Conservation (phyloP, 2,329 filamentous ascomycete species). For the Tolypocladium sp. region DNA sequence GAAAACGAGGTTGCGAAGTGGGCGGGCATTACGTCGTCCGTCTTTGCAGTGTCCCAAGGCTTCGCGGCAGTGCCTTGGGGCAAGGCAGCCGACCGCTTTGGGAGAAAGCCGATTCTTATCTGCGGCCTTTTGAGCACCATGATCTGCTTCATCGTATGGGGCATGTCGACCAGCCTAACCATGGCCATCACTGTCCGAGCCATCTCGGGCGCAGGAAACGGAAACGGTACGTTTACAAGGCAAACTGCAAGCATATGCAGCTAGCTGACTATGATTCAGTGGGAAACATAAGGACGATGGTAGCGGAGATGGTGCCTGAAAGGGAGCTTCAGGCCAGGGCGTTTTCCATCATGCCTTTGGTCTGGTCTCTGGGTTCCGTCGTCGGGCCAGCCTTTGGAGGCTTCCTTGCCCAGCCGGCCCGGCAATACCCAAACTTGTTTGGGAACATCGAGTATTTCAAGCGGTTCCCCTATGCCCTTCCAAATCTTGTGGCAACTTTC, state of each 20-base stretch:
- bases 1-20: conserved; percentile 68
- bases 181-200: conserved; percentile 75
- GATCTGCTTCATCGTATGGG: conserved; percentile 72
- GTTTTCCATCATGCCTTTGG: conserved; percentile 88
- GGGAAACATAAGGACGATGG: conserved; percentile 86
- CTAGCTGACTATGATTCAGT: conserved; percentile 31
- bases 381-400: conserved; percentile 85
- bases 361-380: conserved; percentile 79
- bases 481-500: conserved; percentile 67
- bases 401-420: conserved; percentile 70
- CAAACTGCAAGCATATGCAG: not conserved
- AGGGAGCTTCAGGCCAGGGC: conserved; percentile 79
- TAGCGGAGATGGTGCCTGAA: conserved; percentile 86
- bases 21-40: conserved; percentile 65
- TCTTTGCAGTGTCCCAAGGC: conserved; percentile 66
- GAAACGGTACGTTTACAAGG: conserved; percentile 51
- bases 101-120: conserved; percentile 76
- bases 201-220: conserved; percentile 76
- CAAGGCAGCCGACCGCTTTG: conserved; percentile 65
- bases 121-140: conserved; percentile 69
- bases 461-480: conserved; percentile 71
- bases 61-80: conserved; percentile 68
- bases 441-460: conserved; percentile 59
- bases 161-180: conserved; percentile 66
- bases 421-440: conserved; percentile 65